Base-by-base conservation (phyloP, 208 protist species). In the Trichomonas tenax region DNA sequence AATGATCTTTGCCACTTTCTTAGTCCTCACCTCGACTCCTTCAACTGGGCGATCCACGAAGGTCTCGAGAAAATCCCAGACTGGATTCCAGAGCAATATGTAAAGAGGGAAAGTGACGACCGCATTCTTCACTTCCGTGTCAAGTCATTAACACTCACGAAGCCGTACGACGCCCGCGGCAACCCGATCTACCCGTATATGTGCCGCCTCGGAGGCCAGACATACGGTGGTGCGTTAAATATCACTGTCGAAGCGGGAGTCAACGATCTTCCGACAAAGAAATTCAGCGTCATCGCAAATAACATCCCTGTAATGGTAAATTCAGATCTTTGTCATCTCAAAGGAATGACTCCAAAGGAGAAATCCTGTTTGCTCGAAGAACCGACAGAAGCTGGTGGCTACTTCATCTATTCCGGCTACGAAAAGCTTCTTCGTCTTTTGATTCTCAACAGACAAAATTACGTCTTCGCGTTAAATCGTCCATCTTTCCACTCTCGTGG, bases 341-440 rank as follows among this genome's bases (percentile, higher is more conserved):
- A 93, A 8, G 86, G 86, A 34, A 38, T 93, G 31, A 58, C n/a
- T 21, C 86, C 86, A 38, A 6, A 34, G 10, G 44, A 93, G 26
- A 93, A 93, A 36, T 14, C 44, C 10, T 40, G 14, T 36, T 23
- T 51, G 41, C 40, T 93, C n/a, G 86, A 93, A 38, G 86, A 93
- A 93, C 40, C 41, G 38, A 93, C 86, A 23, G 86, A 93, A 51
- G 44, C 40, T 51, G 96, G 96, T 63, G 96, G 96, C 44, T 96
- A 99, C 98, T 99, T 99, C 97, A 98, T 99, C 96, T 98, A 99
- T 96, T 98, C 99, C 96, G 99, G 99, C 63, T 98, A 98, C 36
- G 99, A 99, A 97, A 99, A 99, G 72, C 98, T 99, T 88, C 97
- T 99, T 41, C 98, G 99, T 96, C 97, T 99, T 72, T 97, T 99